Conservation (phyloP, 441 rosid species). For the Pelargonium myrrhifolium region DNA sequence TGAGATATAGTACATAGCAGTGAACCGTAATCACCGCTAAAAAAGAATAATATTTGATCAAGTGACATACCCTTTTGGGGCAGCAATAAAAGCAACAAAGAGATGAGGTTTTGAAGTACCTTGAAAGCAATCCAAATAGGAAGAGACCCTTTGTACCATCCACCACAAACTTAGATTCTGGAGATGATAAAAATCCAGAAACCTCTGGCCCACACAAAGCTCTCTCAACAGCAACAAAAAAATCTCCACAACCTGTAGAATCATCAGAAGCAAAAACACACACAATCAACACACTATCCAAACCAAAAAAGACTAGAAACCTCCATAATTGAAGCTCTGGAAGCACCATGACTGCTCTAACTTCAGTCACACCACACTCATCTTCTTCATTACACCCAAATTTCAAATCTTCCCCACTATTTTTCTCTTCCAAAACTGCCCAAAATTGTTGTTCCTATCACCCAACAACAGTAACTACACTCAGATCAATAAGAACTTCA, state of each 20-base stretch:
- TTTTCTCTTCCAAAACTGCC: slow-evolving; percentile 21
- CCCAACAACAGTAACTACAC: not conserved
- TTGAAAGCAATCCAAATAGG: not conserved
- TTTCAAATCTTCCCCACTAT: slow-evolving; percentile 24
- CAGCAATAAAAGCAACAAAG: not conserved
- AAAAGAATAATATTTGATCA: too few relatives aligned
- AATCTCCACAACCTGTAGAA: not conserved
- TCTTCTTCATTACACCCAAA: slow-evolving; percentile 25
- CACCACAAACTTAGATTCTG: slow-evolving; percentile 1
- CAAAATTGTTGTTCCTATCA: slow-evolving; percentile 16
- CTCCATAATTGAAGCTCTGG: not conserved
- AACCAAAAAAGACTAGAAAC: not conserved
- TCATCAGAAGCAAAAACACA: not conserved
- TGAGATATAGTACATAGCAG: too few relatives aligned
- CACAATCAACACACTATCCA: not conserved
- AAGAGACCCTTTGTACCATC: not conserved
- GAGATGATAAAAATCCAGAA: not conserved
- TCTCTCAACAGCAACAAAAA: not conserved
- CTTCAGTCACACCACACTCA: not conserved
- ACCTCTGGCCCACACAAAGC: not conserved
- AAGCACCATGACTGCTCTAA: not conserved
- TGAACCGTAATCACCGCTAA: too few relatives aligned
- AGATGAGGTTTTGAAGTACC: not conserved
- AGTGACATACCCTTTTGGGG: not conserved
- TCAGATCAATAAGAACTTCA: slow-evolving; percentile 22